Evolutionary conservation across 768 basidiomycete species (phyloP).

Genomic region (Roridomyces roridus): DNA sequence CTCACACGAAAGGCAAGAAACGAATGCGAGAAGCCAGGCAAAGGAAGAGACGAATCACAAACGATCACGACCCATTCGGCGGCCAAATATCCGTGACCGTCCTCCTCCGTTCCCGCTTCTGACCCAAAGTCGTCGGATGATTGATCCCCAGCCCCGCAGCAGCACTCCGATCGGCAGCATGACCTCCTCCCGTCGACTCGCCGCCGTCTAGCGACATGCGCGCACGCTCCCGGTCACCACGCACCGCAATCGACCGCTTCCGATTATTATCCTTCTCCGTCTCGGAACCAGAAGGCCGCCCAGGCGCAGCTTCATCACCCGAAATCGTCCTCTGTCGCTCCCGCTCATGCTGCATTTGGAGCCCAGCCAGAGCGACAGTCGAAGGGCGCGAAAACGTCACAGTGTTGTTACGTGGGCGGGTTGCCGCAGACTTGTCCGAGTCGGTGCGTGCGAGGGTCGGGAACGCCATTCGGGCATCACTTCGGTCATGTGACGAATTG

Average conservation of each 20-base stretch:
- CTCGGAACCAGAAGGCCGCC: slow-evolving; percentile 43
- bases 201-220: slow-evolving; percentile 53
- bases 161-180: slow-evolving; percentile 50
- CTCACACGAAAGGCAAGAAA: slow-evolving; percentile 20
- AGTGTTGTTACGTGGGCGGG: slow-evolving; percentile 42
- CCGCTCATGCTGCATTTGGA: slow-evolving; percentile 59
- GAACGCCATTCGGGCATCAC: slow-evolving; percentile 25
- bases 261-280: slow-evolving; percentile 55
- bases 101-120: slow-evolving; percentile 46
- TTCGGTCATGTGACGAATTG: slow-evolving; percentile 41
- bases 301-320: slow-evolving; percentile 24
- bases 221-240: slow-evolving; percentile 31
- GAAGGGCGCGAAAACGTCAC: slow-evolving; percentile 73
- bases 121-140: slow-evolving; percentile 9
- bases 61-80: slow-evolving; percentile 18
- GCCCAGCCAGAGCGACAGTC: slow-evolving; percentile 55
- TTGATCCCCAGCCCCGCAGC: slow-evolving; percentile 36
- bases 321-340: slow-evolving; percentile 40
- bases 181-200: slow-evolving; percentile 28
- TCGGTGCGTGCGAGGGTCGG: slow-evolving; percentile 49
- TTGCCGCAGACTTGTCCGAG: slow-evolving; percentile 42
- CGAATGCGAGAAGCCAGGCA: slow-evolving; percentile 5
- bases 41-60: slow-evolving; percentile 1
- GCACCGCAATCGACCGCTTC: slow-evolving; percentile 44
- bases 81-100: slow-evolving; percentile 56